Evolutionary conservation across 2,329 filamentous ascomycete species (phyloP).

Genomic region (Trichoderma atrobrunneum): DNA sequence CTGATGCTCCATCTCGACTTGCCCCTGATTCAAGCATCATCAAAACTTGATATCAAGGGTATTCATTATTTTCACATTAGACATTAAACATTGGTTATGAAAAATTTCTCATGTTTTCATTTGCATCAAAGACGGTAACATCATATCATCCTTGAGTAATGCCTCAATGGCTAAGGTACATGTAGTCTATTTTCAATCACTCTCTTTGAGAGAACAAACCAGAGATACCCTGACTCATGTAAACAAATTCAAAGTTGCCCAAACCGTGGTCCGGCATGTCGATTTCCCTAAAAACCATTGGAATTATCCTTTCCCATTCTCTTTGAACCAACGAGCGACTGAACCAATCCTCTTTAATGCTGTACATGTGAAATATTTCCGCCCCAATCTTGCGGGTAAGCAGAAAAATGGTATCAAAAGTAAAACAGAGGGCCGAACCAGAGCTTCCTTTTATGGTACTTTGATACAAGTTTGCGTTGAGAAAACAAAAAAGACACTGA

Average conservation of each 20-base stretch:
- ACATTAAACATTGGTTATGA: background rate
- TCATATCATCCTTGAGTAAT: background rate
- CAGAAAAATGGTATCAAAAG: slow-evolving; percentile 10
- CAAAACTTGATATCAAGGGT: background rate
- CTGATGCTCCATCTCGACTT: background rate
- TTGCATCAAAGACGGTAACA: background rate
- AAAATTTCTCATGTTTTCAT: background rate
- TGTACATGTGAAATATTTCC: slow-evolving; percentile 2
- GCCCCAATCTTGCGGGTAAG: background rate
- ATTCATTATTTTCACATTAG: background rate
- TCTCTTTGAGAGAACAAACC: slow-evolving; percentile 11
- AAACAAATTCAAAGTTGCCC: slow-evolving; percentile 16
- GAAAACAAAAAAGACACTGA: background rate
- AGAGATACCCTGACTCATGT: slow-evolving; percentile 12
- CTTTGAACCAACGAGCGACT: slow-evolving; percentile 17
- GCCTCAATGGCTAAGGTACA: slow-evolving; percentile 2
- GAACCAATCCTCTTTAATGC: slow-evolving; percentile 17
- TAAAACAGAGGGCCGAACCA: background rate
- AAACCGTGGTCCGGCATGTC: background rate
- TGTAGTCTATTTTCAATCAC: slow-evolving; percentile 13
- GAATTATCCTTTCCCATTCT: slow-evolving; percentile 16
- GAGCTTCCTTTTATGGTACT: background rate
- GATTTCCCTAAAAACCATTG: slow-evolving; percentile 10
- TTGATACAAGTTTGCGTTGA: background rate
- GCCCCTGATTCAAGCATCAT: background rate